phyloP scores from a whole-genome alignment of 2,329 filamentous ascomycete species.

The Stemphylium beticola region DNA sequence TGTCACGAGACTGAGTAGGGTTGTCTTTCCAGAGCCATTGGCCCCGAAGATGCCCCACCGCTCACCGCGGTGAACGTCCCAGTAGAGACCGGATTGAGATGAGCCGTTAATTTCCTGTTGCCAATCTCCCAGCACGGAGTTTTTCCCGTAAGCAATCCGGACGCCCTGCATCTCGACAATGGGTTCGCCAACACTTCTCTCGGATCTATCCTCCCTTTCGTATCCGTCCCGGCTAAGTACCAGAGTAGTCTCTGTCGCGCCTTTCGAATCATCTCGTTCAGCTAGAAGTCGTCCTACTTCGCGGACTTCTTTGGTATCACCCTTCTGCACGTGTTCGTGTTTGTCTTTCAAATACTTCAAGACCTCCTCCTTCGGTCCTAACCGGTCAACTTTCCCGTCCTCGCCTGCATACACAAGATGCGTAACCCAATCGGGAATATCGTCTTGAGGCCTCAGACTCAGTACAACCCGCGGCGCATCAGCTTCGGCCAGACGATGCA shows the following conservation, averaged over 20 bases:
- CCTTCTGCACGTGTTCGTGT: slow-evolving; percentile 32
- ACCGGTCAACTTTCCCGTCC: slow-evolving; percentile 67
- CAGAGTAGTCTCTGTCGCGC: not conserved
- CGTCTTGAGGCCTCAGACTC: slow-evolving; percentile 82
- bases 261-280: slow-evolving; percentile 23
- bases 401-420: slow-evolving; percentile 76
- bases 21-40: slow-evolving; percentile 96
- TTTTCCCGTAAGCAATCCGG: slow-evolving; percentile 78
- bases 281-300: slow-evolving; percentile 39
- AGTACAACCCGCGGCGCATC: slow-evolving; percentile 76
- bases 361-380: slow-evolving; percentile 70
- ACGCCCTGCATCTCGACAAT: slow-evolving; percentile 89
- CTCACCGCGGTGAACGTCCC: slow-evolving; percentile 82
- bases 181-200: slow-evolving; percentile 62
- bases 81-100: slow-evolving; percentile 70
- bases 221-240: slow-evolving; percentile 43
- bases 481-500: slow-evolving; percentile 70
- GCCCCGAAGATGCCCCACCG: slow-evolving; percentile 93
- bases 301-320: slow-evolving; percentile 25
- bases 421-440: slow-evolving; percentile 87
- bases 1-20: slow-evolving; percentile 86
- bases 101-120: slow-evolving; percentile 61
- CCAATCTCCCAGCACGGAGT: slow-evolving; percentile 83
- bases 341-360: slow-evolving; percentile 53
- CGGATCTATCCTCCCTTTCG: slow-evolving; percentile 25